These are phyloP conservation scores for Schizophyllum commune DNA, from an alignment of 1,284 basidiomycete genomes.

Conservation along the genomic window DNA sequence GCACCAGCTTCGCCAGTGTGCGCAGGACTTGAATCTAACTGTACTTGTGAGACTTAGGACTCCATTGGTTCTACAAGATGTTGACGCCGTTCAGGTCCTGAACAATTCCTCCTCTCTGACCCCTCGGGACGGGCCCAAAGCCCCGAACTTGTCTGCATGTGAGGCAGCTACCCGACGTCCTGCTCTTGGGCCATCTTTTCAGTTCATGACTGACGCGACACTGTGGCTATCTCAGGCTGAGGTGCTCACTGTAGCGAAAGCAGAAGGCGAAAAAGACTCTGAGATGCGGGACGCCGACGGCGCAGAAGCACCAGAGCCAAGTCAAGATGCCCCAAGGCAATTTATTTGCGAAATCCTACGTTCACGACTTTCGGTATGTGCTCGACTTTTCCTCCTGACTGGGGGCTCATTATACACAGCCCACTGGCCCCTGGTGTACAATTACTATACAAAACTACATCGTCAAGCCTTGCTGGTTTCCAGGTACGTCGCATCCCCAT, in stretches of 20 bases:
- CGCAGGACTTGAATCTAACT: constrained; percentile 35
- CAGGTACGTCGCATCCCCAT: not conserved
- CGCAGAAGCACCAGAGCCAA: not conserved
- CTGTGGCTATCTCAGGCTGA: constrained; percentile 45
- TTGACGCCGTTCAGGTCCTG: constrained; percentile 27
- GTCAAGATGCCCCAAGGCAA: not conserved
- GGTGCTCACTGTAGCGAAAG: not conserved
- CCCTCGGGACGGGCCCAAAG: not conserved
- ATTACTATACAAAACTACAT: not conserved
- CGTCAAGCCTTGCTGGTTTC: not conserved
- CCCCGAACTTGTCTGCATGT: constrained; percentile 11
- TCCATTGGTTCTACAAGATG: not conserved
- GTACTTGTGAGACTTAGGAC: constrained; percentile 38
- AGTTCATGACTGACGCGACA: constrained; percentile 63
- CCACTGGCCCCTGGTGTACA: not conserved
- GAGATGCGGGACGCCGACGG: not conserved
- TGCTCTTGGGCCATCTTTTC: constrained; percentile 66
- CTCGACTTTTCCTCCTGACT: not conserved
- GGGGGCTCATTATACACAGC: not conserved
- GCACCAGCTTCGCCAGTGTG: constrained; percentile 48
- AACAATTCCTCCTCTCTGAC: constrained; percentile 31
- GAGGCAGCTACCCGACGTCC: constrained; percentile 43
- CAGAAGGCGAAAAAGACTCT: not conserved
- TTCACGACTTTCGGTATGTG: not conserved
- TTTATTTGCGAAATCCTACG: not conserved